These are phyloP conservation scores for Diplocarpon mali DNA, from an alignment of 2,329 filamentous ascomycete genomes.

Conservation along the genomic window DNA sequence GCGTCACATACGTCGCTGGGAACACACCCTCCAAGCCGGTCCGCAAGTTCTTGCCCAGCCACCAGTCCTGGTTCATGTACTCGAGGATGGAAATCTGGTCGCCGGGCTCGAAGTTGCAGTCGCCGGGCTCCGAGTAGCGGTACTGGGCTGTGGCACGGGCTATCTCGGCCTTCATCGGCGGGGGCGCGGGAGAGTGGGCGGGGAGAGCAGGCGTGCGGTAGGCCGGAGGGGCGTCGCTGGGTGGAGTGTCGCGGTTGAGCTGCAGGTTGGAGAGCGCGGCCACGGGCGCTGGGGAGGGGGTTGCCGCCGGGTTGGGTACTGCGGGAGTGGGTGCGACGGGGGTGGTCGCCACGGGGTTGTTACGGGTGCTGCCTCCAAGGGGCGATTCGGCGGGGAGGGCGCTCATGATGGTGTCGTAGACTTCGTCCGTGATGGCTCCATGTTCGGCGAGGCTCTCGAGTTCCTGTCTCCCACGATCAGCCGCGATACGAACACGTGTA, in stretches of 20 bases:
- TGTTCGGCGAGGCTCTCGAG: conserved; percentile 81
- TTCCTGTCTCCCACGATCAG: conserved; percentile 46
- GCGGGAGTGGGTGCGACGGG: conserved; percentile 27
- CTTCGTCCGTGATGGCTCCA: conserved; percentile 62
- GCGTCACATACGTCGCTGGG: conserved; percentile 77
- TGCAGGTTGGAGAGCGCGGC: conserved; percentile 14
- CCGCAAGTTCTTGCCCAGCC: conserved; percentile 77
- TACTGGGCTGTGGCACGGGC: conserved; percentile 73
- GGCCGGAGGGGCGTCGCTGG: conserved; percentile 11
- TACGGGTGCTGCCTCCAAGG: conserved; percentile 28
- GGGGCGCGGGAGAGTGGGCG: conserved; percentile 17
- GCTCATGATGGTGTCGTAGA: conserved; percentile 63
- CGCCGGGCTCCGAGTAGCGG: conserved; percentile 70
- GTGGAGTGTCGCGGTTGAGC: conserved; percentile 3
- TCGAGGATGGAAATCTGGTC: conserved; percentile 73
- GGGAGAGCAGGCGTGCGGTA: conserved; percentile 22
- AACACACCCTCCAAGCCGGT: conserved; percentile 87
- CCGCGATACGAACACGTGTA: neutral
- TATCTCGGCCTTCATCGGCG: conserved; percentile 42
- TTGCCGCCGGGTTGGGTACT: conserved; percentile 22
- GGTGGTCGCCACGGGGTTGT: neutral
- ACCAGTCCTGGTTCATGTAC: conserved; percentile 97
- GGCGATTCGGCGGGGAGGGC: conserved; percentile 64
- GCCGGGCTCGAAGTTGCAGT: conserved; percentile 69
- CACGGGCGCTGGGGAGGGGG: neutral